phyloP scores from a whole-genome alignment of 169 alveolate genomes.

The Plasmodium reichenowi region DNA sequence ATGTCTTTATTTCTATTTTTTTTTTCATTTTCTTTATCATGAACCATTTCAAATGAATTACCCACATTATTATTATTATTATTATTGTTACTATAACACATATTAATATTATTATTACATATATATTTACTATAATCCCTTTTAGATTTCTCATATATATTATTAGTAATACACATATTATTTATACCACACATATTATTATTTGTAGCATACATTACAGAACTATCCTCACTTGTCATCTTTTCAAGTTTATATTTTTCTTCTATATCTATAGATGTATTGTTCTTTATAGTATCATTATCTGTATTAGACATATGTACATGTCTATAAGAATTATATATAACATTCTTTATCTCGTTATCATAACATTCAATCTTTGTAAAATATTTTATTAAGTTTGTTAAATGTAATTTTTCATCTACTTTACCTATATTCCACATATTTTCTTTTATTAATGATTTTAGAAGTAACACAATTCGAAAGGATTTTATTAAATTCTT shows the following conservation, averaged over 20 bases:
- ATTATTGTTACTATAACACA: neutral
- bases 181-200: too few species aligned
- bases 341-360: conserved; percentile 38
- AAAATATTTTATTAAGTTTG: conserved; percentile 52
- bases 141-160: conserved; percentile 3
- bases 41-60: too few species aligned
- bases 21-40: neutral
- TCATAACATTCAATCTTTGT: conserved; percentile 73
- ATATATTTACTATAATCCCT: neutral
- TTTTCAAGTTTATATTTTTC: neutral
- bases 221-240: neutral
- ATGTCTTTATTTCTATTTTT: neutral
- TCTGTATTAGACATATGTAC: neutral
- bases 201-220: neutral
- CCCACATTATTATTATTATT: too few species aligned
- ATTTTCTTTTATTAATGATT: conserved; percentile 18
- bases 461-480: conserved; percentile 16
- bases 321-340: neutral
- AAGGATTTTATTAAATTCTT: conserved; percentile 71
- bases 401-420: conserved; percentile 28
- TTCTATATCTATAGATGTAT: neutral
- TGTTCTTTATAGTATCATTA: neutral
- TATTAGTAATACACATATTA: neutral
- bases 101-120: neutral
- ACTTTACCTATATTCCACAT: conserved; percentile 40